Conservation (phyloP, 306 rosid species). For the Leucaena leucocephala region DNA sequence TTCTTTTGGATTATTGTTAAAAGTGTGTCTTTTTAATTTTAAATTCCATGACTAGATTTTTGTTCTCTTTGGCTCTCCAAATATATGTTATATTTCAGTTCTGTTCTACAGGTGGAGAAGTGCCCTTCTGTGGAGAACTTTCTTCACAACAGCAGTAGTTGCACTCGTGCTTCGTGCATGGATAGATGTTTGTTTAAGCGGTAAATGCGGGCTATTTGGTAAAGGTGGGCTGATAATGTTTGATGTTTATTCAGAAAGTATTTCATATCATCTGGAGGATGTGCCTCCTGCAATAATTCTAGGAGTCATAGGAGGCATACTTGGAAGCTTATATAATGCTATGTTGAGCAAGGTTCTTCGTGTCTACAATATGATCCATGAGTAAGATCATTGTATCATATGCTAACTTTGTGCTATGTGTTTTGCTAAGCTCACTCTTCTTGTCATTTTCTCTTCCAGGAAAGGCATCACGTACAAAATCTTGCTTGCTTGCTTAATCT, state of each 20-base stretch:
- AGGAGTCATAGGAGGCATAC: slow-evolving; percentile 79
- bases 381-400: slow-evolving; percentile 54
- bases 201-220: slow-evolving; percentile 91
- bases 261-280: slow-evolving; percentile 73
- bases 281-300: slow-evolving; percentile 81
- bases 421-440: slow-evolving; percentile 36
- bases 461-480: slow-evolving; percentile 70
- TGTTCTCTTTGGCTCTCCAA: slow-evolving; percentile 18
- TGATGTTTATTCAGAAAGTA: slow-evolving; percentile 68
- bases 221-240: slow-evolving; percentile 96
- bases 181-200: slow-evolving; percentile 82
- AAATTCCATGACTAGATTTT: slow-evolving; percentile 12
- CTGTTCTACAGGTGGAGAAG: slow-evolving; percentile 86
- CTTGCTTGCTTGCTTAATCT: slow-evolving; percentile 68
- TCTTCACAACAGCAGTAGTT: slow-evolving; percentile 85
- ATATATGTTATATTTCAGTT: slow-evolving; percentile 15
- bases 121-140: slow-evolving; percentile 96
- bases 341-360: slow-evolving; percentile 74
- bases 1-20: slow-evolving; percentile 23
- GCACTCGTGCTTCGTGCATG: slow-evolving; percentile 85
- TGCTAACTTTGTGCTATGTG: slow-evolving; percentile 5
- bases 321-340: slow-evolving; percentile 84
- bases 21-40: slow-evolving; percentile 15
- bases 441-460: slow-evolving; percentile 54
- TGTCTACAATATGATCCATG: slow-evolving; percentile 67